Evolutionary conservation across 73 alveolate genomes (phyloP), one percentile per base, ranked within the genome.

Genomic region (Breviolum minutum): DNA sequence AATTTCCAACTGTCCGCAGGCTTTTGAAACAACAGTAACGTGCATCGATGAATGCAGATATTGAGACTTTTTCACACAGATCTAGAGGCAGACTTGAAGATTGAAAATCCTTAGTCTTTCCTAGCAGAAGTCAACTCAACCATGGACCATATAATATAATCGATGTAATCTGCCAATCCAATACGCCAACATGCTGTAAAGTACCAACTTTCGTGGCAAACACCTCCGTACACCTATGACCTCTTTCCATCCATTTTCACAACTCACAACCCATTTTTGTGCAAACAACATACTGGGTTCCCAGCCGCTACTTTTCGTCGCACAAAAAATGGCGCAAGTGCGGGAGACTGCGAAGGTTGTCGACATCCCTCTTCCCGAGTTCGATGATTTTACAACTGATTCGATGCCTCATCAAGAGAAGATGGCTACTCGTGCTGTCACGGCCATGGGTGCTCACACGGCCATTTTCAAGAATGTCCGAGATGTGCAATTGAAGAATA

Each of bases 321-420:
- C 54, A 40, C 54, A 40, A 40, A 40, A 40, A 40, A 90, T 90
- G 97, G 97, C 97, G 8, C 20, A 19, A 66, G 63, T 90, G 32
- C 97, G 97, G 24, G 85, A 74, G 22, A 66, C 97, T 16, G 97
- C 97, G 20, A 61, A 48, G 88, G 97, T 74, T 24, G 60, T 90
- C 14, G 97, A 90, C 64, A 90, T 90, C 61, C 97, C 97, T 20
- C 63, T 90, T 61, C 97, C 97, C 5, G 97, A 90, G 48, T 86
- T 86, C 27, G 76, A 16, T 5, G 92, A 83, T 61, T 83, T 83
- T 22, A 61, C 92, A 7, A 60, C 8, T 60, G 92, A 83, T 29
- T 86, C 94, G 11, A 63, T 86, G 94, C 94, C 77, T 12, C 64
- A 27, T 8, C 61, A 62, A 26, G 94, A 86, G 80, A 62, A 29